Conservation (phyloP, 2,329 filamentous ascomycete species). For the Hawksworthiomyces lignivorus region DNA sequence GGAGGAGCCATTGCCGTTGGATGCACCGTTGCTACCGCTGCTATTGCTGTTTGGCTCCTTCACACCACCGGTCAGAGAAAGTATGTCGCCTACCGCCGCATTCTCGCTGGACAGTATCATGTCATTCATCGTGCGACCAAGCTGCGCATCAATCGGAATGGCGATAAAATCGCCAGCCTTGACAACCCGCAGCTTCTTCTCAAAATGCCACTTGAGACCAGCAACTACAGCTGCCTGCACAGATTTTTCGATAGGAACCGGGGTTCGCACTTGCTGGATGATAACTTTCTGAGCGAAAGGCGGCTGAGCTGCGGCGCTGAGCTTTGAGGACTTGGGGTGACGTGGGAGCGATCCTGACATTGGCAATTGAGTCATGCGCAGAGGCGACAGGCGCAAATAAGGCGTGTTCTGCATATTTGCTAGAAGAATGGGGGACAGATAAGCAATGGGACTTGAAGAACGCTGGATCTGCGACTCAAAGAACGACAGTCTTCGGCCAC, state of each 20-base stretch:
- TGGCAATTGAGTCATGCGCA: slow-evolving; percentile 24
- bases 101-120: slow-evolving; percentile 48
- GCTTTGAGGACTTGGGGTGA: slow-evolving; percentile 47
- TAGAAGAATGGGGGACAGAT: slow-evolving; percentile 78
- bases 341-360: slow-evolving; percentile 17
- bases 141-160: slow-evolving; percentile 76
- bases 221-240: slow-evolving; percentile 81
- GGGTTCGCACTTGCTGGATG: slow-evolving; percentile 80
- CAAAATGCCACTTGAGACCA: slow-evolving; percentile 82
- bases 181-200: slow-evolving; percentile 71
- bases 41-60: not conserved
- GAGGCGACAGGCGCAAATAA: slow-evolving; percentile 69
- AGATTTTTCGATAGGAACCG: slow-evolving; percentile 75
- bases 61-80: slow-evolving; percentile 40
- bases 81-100: slow-evolving; percentile 64
- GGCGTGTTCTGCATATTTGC: slow-evolving; percentile 75
- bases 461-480: slow-evolving; percentile 62
- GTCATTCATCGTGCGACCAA: slow-evolving; percentile 77
- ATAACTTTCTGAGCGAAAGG: slow-evolving; percentile 69
- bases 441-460: slow-evolving; percentile 52
- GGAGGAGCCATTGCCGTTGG: slow-evolving; percentile 20
- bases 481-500: slow-evolving; percentile 48
- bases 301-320: slow-evolving; percentile 46
- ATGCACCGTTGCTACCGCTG: slow-evolving; percentile 11
- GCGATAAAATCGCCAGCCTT: slow-evolving; percentile 83